Evolutionary conservation across 2,329 filamentous ascomycete species (phyloP).

Genomic region (Exophiala sp.): DNA sequence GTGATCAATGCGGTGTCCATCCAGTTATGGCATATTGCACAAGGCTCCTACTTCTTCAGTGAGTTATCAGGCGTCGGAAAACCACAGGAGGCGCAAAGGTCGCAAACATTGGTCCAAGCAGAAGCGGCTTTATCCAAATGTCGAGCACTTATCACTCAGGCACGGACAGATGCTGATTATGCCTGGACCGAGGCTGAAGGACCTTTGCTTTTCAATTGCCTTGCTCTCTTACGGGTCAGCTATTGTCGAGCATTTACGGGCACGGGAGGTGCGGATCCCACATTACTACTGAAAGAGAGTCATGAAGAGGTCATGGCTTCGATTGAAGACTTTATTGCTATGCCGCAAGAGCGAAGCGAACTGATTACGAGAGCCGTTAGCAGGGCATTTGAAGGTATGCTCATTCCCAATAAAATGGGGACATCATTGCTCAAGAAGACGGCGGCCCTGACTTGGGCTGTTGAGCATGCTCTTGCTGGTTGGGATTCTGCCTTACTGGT

Average conservation of each 20-base stretch:
- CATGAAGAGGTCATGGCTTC: slow-evolving; percentile 28
- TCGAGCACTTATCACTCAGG: slow-evolving; percentile 48
- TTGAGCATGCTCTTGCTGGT: slow-evolving; percentile 35
- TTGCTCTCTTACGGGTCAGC: slow-evolving; percentile 34
- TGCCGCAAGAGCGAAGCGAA: slow-evolving; percentile 28
- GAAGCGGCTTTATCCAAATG: slow-evolving; percentile 32
- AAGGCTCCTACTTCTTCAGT: slow-evolving; percentile 32
- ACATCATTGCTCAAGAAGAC: slow-evolving; percentile 33
- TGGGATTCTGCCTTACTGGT: slow-evolving; percentile 35
- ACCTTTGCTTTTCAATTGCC: slow-evolving; percentile 35
- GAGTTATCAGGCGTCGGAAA: slow-evolving; percentile 23
- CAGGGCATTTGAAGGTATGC: slow-evolving; percentile 32
- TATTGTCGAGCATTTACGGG: slow-evolving; percentile 33
- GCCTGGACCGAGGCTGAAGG: slow-evolving; percentile 44
- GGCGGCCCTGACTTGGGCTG: slow-evolving; percentile 33
- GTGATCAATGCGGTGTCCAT: slow-evolving; percentile 37
- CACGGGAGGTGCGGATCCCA: slow-evolving; percentile 31
- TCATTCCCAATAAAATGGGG: slow-evolving; percentile 31
- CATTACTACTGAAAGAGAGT: slow-evolving; percentile 32
- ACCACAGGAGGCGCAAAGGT: slow-evolving; percentile 24
- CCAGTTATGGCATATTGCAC: slow-evolving; percentile 35
- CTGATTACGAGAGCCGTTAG: slow-evolving; percentile 31
- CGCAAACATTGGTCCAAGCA: slow-evolving; percentile 27
- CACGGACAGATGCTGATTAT: slow-evolving; percentile 77
- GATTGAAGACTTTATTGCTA: slow-evolving; percentile 28